These are phyloP conservation scores for Lepiota brunneoincarnata DNA, from an alignment of 768 basidiomycete genomes.

Conservation along the genomic window DNA sequence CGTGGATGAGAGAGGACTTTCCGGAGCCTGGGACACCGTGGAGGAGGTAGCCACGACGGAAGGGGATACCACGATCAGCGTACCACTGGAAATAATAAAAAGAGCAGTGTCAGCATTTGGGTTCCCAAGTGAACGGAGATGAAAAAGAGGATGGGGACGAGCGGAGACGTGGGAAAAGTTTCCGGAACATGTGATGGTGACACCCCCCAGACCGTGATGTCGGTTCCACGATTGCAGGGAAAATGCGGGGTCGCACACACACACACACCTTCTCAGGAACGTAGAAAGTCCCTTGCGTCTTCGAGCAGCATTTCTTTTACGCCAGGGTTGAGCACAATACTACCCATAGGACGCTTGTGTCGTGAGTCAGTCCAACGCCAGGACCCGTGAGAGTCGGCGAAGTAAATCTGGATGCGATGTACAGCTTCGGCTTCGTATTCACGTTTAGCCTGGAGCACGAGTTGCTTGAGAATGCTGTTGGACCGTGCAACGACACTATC, in stretches of 20 bases:
- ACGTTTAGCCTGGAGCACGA: slow-evolving; percentile 86
- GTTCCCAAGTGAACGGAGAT: no score
- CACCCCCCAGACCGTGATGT: neutral
- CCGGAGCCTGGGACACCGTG: slow-evolving; percentile 85
- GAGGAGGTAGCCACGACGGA: slow-evolving; percentile 83
- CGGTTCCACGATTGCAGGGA: neutral
- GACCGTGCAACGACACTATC: slow-evolving; percentile 73
- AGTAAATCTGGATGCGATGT: slow-evolving; percentile 86
- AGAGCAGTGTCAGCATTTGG: no score
- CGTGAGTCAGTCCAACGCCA: slow-evolving; percentile 89
- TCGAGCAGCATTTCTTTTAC: slow-evolving; percentile 87
- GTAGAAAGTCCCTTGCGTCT: slow-evolving; percentile 81
- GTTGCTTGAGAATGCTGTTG: slow-evolving; percentile 83
- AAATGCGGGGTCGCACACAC: neutral
- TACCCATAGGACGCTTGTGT: slow-evolving; percentile 85
- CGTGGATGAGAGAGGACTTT: slow-evolving; percentile 83
- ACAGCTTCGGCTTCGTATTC: slow-evolving; percentile 87
- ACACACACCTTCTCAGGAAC: slow-evolving; percentile 68
- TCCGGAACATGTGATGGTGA: slow-evolving; percentile 9
- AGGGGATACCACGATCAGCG: slow-evolving; percentile 89
- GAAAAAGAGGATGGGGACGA: neutral
- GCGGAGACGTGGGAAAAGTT: slow-evolving; percentile 1
- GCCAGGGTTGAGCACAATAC: slow-evolving; percentile 84
- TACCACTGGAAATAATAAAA: slow-evolving; percentile 60
- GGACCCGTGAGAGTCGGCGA: slow-evolving; percentile 82